phyloP scores from a whole-genome alignment of 805 yeast species.

The Aciculoconidium aculeatum region DNA sequence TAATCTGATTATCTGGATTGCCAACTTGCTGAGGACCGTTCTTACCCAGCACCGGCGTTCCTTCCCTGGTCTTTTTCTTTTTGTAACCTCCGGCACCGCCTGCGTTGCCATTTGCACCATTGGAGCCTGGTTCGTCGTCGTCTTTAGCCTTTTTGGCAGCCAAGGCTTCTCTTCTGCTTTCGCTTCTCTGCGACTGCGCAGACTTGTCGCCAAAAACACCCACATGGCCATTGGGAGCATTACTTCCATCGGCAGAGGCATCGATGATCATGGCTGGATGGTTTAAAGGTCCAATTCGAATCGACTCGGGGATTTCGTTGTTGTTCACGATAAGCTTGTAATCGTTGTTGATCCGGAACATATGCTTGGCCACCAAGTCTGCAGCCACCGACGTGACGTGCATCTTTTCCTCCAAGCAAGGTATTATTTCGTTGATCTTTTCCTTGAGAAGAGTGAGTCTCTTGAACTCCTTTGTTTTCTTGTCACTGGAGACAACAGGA shows the following conservation, averaged over 20 bases:
- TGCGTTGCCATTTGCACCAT: constrained; percentile 4
- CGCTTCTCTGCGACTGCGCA: constrained; percentile 73
- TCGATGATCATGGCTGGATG: constrained; percentile 87
- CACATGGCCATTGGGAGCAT: constrained; percentile 17
- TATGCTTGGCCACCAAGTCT: constrained; percentile 64
- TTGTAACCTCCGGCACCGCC: constrained; percentile 1
- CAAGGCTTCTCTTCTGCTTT: constrained; percentile 84
- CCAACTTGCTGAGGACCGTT: constrained; percentile 1
- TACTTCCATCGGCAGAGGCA: constrained; percentile 39
- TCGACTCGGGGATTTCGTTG: constrained; percentile 74
- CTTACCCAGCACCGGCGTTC: neutral
- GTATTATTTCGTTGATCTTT: constrained; percentile 65
- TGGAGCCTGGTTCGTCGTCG: constrained; percentile 21
- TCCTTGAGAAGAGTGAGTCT: constrained; percentile 37
- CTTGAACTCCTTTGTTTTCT: constrained; percentile 17
- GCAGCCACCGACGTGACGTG: constrained; percentile 91
- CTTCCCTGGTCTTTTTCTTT: no score
- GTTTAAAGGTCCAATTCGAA: constrained; percentile 72
- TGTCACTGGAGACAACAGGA: no score
- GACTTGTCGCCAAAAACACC: constrained; percentile 39
- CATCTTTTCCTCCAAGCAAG: constrained; percentile 94
- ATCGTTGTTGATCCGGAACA: constrained; percentile 72
- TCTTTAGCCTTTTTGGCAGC: constrained; percentile 75
- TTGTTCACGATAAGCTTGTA: constrained; percentile 65
- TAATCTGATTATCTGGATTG: constrained; percentile 4